Percentiles rank a stretch among this genome's conserved stretches.
Conservation (phyloP, 2,329 filamentous ascomycete genomes). For the Phoma sp. region DNA sequence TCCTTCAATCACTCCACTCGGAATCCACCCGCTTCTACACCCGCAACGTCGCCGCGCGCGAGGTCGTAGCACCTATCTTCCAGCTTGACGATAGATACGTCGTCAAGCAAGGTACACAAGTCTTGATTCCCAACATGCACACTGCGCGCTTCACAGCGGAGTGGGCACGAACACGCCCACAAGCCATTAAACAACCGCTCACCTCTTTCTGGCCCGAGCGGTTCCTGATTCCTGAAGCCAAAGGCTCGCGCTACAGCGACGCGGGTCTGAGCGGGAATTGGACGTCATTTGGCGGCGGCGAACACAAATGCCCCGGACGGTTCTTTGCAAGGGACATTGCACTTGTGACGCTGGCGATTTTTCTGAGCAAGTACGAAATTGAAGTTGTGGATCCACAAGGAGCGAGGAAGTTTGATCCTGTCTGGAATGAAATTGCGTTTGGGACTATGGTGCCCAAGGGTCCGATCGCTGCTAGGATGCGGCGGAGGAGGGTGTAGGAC, state of each 20-base stretch:
- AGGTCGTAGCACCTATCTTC: slow-evolving; percentile 12
- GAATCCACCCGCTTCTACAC: slow-evolving; percentile 21
- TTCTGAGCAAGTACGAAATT: background rate
- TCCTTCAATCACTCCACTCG: slow-evolving; percentile 24
- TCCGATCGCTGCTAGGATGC: background rate
- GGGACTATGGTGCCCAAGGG: slow-evolving; percentile 1
- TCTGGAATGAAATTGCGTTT: background rate
- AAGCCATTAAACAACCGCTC: slow-evolving; percentile 5
- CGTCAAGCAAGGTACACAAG: slow-evolving; percentile 14
- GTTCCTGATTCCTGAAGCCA: slow-evolving; percentile 5
- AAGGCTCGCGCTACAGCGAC: slow-evolving; percentile 20
- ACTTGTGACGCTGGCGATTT: slow-evolving; percentile 8
- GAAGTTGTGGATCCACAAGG: background rate
- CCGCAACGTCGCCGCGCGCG: slow-evolving; percentile 11
- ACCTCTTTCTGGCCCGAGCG: slow-evolving; percentile 24
- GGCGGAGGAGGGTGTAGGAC: background rate
- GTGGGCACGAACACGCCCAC: slow-evolving; percentile 3
- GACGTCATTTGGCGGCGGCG: slow-evolving; percentile 25
- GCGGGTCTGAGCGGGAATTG: slow-evolving; percentile 20
- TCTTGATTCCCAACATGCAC: slow-evolving; percentile 18
- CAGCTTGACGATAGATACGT: slow-evolving; percentile 21
- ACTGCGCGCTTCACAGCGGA: slow-evolving; percentile 11
- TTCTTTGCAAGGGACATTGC: slow-evolving; percentile 26
- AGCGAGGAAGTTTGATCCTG: background rate
- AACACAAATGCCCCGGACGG: slow-evolving; percentile 25